Percentiles rank a stretch among this genome's conserved stretches.
phyloP scores from a whole-genome alignment of 805 yeast genomes.

The Candida ascalaphidarum region DNA sequence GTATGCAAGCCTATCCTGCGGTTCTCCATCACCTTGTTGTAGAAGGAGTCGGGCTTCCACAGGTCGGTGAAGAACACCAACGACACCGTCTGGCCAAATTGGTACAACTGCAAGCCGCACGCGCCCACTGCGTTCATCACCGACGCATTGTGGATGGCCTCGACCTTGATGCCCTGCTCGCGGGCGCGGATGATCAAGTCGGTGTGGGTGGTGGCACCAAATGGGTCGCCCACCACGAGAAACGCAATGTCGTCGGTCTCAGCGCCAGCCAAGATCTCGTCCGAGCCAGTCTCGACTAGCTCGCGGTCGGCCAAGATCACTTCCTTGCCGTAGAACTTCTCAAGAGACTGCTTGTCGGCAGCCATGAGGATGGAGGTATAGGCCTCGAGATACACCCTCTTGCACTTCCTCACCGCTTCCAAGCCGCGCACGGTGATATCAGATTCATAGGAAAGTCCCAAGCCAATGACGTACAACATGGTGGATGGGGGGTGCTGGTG shows the following conservation, averaged over 20 bases:
- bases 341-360: conserved; percentile 67
- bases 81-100: conserved; percentile 96
- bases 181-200: conserved; percentile 89
- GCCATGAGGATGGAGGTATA: conserved; percentile 95
- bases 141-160: conserved; percentile 88
- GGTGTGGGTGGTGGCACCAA: conserved; percentile 97
- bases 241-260: conserved; percentile 82
- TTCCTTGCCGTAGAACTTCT: conserved; percentile 76
- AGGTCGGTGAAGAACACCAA: conserved; percentile 89
- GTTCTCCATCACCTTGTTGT: conserved; percentile 81
- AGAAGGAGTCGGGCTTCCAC: conserved; percentile 97
- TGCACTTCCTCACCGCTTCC: conserved; percentile 73
- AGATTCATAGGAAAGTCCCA: conserved; percentile 80
- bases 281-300: conserved; percentile 84
- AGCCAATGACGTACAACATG: conserved; percentile 87
- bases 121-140: conserved; percentile 99
- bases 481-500: conserved; percentile 1
- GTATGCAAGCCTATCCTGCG: conserved; percentile 89
- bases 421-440: conserved; percentile 95
- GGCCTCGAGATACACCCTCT: conserved; percentile 90
- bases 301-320: conserved; percentile 91
- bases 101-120: conserved; percentile 90
- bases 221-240: conserved; percentile 94
- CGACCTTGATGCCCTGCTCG: conserved; percentile 69
- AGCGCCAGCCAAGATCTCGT: conserved; percentile 70